phyloP scores from a whole-genome alignment of 306 rosid species.

The Rubus parviflorus region DNA sequence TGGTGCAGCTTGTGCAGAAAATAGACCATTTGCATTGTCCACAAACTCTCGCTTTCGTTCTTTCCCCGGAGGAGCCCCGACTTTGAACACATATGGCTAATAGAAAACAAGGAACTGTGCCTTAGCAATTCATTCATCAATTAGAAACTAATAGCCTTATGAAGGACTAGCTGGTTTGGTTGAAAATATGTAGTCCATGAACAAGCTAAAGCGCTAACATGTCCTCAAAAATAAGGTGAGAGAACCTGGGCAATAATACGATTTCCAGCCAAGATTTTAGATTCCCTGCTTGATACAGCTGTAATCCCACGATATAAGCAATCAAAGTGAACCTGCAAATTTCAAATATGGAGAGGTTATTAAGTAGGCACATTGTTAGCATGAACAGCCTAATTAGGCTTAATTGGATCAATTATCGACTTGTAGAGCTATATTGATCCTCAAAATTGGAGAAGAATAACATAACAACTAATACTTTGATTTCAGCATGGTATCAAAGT shows the following conservation, averaged over 20 bases:
- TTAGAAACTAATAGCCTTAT: not conserved
- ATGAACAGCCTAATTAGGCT: not conserved
- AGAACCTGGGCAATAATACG: conserved; percentile 81
- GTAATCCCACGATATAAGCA: conserved; percentile 83
- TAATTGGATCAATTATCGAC: not conserved
- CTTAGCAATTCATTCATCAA: not conserved
- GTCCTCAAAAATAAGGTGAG: conserved; percentile 2
- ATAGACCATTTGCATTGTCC: conserved; percentile 87
- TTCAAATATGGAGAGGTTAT: not conserved
- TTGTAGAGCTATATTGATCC: not conserved
- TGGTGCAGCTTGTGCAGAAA: conserved; percentile 97
- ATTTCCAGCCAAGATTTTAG: conserved; percentile 89
- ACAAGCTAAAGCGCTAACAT: not conserved
- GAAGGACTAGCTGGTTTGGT: not conserved
- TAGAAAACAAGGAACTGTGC: conserved; percentile 17
- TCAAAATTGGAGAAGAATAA: not conserved
- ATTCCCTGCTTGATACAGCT: conserved; percentile 85
- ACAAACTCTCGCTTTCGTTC: conserved; percentile 92
- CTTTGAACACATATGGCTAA: conserved; percentile 86
- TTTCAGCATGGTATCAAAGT: no score
- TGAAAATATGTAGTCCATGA: not conserved
- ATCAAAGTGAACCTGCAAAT: conserved; percentile 77
- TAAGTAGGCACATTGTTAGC: not conserved
- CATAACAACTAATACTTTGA: no score
- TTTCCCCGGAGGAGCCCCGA: conserved; percentile 86